Conservation (phyloP, 306 rosid species). For the Trifolium pratense region DNA sequence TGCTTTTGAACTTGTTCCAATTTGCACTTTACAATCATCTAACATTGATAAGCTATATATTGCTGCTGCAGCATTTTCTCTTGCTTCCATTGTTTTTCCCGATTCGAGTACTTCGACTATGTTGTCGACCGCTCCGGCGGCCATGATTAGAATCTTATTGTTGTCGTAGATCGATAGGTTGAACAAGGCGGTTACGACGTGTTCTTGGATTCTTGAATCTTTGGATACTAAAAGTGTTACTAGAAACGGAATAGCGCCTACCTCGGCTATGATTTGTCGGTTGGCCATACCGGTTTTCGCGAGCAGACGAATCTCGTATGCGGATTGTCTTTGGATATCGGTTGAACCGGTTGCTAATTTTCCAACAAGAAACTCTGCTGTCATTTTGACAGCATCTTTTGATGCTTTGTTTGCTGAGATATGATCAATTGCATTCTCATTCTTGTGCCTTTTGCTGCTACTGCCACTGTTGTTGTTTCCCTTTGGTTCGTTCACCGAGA, state of each 20-base stretch:
- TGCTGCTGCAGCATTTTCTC: conserved; percentile 92
- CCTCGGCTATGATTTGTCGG: conserved; percentile 81
- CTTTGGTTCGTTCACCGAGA: conserved; percentile 48
- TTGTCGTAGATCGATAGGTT: conserved; percentile 86
- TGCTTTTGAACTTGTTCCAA: conserved; percentile 67
- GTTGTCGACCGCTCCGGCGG: conserved; percentile 82
- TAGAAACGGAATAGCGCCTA: conserved; percentile 89
- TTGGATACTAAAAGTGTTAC: conserved; percentile 67
- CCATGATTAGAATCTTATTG: conserved; percentile 81
- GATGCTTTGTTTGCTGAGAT: conserved; percentile 75
- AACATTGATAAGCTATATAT: conserved; percentile 77
- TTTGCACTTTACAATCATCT: conserved; percentile 73
- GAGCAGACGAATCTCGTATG: conserved; percentile 82
- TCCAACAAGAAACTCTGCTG: conserved; percentile 91
- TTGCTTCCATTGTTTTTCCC: conserved; percentile 84
- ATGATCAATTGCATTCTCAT: conserved; percentile 61
- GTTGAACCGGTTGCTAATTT: conserved; percentile 91
- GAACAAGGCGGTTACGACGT: conserved; percentile 80
- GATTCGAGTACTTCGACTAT: conserved; percentile 73
- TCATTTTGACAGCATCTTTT: conserved; percentile 81
- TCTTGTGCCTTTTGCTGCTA: conserved; percentile 32
- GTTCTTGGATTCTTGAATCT: conserved; percentile 89
- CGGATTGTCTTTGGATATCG: conserved; percentile 86
- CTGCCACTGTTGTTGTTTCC: conserved; percentile 46
- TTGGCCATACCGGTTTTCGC: conserved; percentile 84